Percentiles rank a stretch among this genome's conserved stretches.
Conservation (phyloP, 2,329 filamentous ascomycete species). For the Xylariales sp. region DNA sequence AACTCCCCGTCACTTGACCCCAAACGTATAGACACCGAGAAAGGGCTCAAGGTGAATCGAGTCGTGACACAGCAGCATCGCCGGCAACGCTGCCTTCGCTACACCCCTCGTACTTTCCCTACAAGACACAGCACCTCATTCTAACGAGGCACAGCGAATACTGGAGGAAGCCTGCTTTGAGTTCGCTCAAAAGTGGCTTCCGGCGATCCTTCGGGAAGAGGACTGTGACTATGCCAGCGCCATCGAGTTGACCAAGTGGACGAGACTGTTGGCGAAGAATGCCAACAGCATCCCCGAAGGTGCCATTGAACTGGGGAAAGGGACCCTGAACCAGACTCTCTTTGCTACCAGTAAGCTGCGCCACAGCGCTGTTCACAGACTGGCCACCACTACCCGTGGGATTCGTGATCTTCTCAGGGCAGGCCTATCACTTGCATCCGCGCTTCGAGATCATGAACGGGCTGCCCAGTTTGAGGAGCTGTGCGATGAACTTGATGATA, state of each 20-base stretch:
- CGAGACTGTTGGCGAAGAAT: conserved; percentile 17
- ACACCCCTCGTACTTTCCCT: conserved; percentile 29
- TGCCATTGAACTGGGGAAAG: not conserved
- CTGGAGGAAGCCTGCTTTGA: conserved; percentile 36
- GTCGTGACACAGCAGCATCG: no score
- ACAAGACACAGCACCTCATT: conserved; percentile 30
- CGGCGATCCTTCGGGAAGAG: conserved; percentile 21
- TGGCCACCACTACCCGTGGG: not conserved
- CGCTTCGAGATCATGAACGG: conserved; percentile 24
- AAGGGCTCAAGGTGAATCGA: no score
- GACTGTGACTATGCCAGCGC: conserved; percentile 30
- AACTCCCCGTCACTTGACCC: no score
- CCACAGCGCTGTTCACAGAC: not conserved
- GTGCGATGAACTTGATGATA: conserved; percentile 21
- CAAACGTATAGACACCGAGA: no score
- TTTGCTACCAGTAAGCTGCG: not conserved
- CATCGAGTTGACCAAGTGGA: conserved; percentile 33
- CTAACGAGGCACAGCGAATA: conserved; percentile 29
- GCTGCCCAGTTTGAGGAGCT: conserved; percentile 25
- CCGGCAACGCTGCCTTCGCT: no score
- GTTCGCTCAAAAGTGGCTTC: conserved; percentile 29
- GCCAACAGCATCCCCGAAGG: conserved; percentile 10
- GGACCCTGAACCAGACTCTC: not conserved
- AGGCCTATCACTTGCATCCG: conserved; percentile 21
- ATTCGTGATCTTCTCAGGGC: not conserved